Percentiles rank a stretch among this genome's conserved stretches.
These are phyloP conservation scores for Selaginella tamariscina DNA, from an alignment of 75 land plant species.

Conservation along the genomic window DNA sequence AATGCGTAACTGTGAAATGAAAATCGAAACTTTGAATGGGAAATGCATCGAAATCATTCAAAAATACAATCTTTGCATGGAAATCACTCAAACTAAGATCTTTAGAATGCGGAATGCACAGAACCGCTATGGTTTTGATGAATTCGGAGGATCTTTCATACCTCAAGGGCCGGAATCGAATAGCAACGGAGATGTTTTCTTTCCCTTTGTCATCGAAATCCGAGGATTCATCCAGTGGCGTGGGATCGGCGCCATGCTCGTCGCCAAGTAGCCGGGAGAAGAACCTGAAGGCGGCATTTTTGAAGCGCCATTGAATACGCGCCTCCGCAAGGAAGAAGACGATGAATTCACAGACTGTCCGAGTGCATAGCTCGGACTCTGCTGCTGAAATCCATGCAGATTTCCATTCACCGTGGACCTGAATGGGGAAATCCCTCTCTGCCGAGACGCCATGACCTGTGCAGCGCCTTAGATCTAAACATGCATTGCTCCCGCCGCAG, in stretches of 20 bases:
- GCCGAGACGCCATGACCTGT: not conserved
- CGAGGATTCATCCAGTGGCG: not conserved
- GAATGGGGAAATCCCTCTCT: not conserved
- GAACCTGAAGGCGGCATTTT: not conserved
- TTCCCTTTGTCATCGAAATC: not conserved
- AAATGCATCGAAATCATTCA: too few relatives aligned
- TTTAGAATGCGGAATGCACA: too few relatives aligned
- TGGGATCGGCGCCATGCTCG: not conserved
- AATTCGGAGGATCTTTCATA: too few relatives aligned
- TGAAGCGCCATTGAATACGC: not conserved
- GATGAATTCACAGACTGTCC: not conserved
- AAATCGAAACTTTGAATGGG: too few relatives aligned
- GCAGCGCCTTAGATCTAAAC: not conserved
- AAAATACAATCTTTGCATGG: too few relatives aligned
- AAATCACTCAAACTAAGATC: too few relatives aligned
- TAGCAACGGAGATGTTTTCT: not conserved
- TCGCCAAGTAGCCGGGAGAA: not conserved
- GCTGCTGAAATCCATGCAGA: not conserved
- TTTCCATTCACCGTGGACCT: not conserved
- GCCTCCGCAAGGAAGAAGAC: not conserved
- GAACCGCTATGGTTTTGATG: too few relatives aligned
- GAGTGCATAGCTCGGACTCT: not conserved
- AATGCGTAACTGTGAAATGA: too few relatives aligned
- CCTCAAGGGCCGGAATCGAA: not conserved
- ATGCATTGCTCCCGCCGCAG: not conserved